Percentiles rank a stretch among this genome's conserved stretches.
Evolutionary conservation across 164 flowering plant genomes (phyloP).

Genomic region (Amborella trichopoda): DNA sequence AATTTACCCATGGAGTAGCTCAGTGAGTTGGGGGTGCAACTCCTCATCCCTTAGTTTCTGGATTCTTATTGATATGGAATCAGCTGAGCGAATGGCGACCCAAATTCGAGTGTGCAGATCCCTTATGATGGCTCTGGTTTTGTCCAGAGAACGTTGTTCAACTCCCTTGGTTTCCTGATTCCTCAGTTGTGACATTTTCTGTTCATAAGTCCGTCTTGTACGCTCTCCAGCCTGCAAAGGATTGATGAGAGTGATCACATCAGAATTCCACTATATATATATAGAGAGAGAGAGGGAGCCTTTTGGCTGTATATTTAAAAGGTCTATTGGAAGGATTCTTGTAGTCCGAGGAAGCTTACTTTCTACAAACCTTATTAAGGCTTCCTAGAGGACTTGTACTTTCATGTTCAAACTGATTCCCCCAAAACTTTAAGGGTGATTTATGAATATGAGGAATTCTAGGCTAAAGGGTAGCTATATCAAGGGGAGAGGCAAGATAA

Average conservation of each 20-base stretch:
- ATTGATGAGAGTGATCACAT: slow-evolving; percentile 1
- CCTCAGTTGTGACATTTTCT: slow-evolving; percentile 48
- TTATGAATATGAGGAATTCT: too few species aligned
- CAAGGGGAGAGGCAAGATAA: too few species aligned
- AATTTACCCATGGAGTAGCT: slow-evolving; percentile 83
- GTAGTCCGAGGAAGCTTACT: not conserved
- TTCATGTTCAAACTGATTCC: too few species aligned
- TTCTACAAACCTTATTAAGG: not conserved
- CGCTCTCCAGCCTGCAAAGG: slow-evolving; percentile 62
- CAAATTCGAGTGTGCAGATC: slow-evolving; percentile 78
- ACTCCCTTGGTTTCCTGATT: slow-evolving; percentile 60
- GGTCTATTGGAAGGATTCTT: not conserved
- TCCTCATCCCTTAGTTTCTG: slow-evolving; percentile 82
- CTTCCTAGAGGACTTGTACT: too few species aligned
- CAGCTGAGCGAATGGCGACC: slow-evolving; percentile 76
- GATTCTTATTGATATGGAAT: slow-evolving; percentile 65
- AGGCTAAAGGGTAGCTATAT: too few species aligned
- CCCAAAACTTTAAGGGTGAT: too few species aligned
- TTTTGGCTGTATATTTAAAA: too few species aligned
- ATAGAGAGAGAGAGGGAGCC: too few species aligned
- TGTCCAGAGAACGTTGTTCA: slow-evolving; percentile 41
- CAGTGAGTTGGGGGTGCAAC: slow-evolving; percentile 74
- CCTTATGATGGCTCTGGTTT: slow-evolving; percentile 70
- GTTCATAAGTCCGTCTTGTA: slow-evolving; percentile 58
- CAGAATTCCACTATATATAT: not conserved